Base-by-base conservation (phyloP, 23 red algal species). In the Gracilaria domingensis region DNA sequence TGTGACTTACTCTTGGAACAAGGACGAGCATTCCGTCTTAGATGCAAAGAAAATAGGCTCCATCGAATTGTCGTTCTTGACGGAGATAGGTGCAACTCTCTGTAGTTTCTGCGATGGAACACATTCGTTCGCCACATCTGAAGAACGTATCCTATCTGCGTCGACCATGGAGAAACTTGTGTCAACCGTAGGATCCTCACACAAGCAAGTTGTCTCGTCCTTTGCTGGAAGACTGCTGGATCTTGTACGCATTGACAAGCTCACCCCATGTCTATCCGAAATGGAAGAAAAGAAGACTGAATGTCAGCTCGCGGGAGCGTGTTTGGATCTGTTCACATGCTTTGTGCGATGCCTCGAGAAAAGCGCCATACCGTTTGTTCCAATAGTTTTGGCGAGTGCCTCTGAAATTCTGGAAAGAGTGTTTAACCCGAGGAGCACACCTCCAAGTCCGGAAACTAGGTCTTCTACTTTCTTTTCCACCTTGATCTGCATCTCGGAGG, bases 341-440 rank as follows among this genome's bases (percentile, higher is more conserved):
- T 70, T 86, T 34, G 61, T 73, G 0, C 28, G 35, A 49, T 26
- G 17, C 29, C 40, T 86, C 32, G 86, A 55, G 61, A 89, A 89
- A 33, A 12, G 66, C 54, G 71, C 75, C 0, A 44, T 89, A 20
- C 38, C 72, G 23, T 89, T 89, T 65, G 37, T 89, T 16, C 75
- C 72, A 12, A n/a, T 56, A 17, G 72, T 78, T 60, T 33, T 89
- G 12, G 14, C 23, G 24, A 61, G 28, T 45, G 86, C 71, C 6
- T 47, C 51, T 12, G 72, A 78, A 30, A 54, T 89, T 29, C 57
- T 89, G 8, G 58, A 71, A 61, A 57, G 3, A 37, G 47, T 85
- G 12, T 85, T 85, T 23, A 61, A 61, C 18, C 30, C 69, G 29
- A 75, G 45, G n/a, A 5, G 7, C 21, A 25, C 36, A 17, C 8